Conservation (phyloP, 2,329 filamentous ascomycete genomes). For the Cladosporium sp. region DNA sequence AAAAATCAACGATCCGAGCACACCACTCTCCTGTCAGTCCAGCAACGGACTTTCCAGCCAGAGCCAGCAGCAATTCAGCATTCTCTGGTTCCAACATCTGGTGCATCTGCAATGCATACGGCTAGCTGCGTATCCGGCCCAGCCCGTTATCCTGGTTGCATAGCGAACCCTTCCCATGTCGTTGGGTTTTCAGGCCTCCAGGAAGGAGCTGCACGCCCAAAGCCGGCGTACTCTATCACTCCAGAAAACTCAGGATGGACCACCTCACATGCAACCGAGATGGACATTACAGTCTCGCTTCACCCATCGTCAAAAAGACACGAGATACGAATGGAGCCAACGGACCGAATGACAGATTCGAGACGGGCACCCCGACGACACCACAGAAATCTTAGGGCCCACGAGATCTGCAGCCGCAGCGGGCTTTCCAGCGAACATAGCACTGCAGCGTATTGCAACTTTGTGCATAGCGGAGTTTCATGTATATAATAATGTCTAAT, state of each 20-base stretch:
- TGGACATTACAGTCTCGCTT: neutral
- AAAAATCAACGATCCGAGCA: neutral
- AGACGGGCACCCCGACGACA: neutral
- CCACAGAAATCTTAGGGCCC: neutral
- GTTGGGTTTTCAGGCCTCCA: neutral
- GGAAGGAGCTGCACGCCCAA: neutral
- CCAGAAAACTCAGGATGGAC: neutral
- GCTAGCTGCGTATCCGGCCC: neutral
- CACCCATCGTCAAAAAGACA: neutral
- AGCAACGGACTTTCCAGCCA: neutral
- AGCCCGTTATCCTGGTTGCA: neutral
- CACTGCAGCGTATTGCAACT: neutral
- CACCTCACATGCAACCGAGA: neutral
- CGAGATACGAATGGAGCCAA: neutral
- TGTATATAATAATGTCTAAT: neutral
- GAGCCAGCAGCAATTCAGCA: neutral
- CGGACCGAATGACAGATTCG: neutral
- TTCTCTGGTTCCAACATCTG: neutral
- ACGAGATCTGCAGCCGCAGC: neutral
- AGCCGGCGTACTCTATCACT: neutral
- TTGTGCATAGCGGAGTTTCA: neutral
- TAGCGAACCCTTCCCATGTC: neutral
- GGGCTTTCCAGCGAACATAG: neutral
- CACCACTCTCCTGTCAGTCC: neutral
- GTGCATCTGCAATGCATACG: neutral